phyloP scores from a whole-genome alignment of 179 eudicot genomes.

The Beta macrorhiza region DNA sequence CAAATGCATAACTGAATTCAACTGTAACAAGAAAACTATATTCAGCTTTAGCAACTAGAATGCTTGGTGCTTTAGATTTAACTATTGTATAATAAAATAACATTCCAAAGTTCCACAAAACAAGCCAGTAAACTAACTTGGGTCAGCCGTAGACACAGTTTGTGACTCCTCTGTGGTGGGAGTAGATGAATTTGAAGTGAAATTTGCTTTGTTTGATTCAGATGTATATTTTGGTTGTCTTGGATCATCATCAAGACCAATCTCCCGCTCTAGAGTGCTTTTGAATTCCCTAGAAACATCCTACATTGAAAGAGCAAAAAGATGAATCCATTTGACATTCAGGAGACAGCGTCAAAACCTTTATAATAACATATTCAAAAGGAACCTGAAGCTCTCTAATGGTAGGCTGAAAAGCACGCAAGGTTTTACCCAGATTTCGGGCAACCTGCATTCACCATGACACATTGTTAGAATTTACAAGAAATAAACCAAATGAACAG shows the following conservation, averaged over 20 bases:
- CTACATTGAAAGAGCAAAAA: conserved; percentile 34
- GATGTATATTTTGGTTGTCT: conserved; percentile 36
- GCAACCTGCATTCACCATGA: conserved; percentile 65
- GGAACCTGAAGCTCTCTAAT: conserved; percentile 90
- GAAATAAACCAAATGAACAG: neutral
- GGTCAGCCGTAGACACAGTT: conserved; percentile 34
- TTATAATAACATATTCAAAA: conserved; percentile 5
- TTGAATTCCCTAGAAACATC: conserved; percentile 96
- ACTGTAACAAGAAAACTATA: neutral
- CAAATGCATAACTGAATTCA: neutral
- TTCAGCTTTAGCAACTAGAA: neutral
- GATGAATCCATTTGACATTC: conserved; percentile 7
- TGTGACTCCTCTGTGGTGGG: conserved; percentile 38
- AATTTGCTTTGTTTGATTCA: conserved; percentile 37
- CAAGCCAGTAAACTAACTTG: conserved; percentile 45
- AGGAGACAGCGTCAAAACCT: conserved; percentile 8
- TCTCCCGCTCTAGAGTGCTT: conserved; percentile 85
- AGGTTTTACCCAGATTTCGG: conserved; percentile 77
- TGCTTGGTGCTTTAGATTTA: neutral
- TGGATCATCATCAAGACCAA: conserved; percentile 81
- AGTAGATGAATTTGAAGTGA: conserved; percentile 32
- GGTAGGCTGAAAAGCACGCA: conserved; percentile 92
- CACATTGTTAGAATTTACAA: conserved; percentile 8
- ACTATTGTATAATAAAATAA: neutral
- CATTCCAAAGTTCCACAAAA: neutral